Evolutionary conservation across 257 asterid species (phyloP), one percentile per base, ranked within the genome.

Genomic region (Vinca minor): DNA sequence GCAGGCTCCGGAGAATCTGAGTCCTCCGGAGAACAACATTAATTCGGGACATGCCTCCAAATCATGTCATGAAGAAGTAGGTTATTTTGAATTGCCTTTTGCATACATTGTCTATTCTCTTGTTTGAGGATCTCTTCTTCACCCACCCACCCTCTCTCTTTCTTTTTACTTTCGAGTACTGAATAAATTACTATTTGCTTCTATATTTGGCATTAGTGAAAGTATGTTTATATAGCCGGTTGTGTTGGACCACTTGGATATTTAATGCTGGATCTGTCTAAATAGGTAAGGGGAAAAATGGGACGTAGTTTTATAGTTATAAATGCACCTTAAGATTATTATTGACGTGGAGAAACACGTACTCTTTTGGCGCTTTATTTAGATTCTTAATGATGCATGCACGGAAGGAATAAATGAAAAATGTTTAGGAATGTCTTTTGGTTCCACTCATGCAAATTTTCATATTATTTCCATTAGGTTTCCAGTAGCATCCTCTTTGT

Each of bases 31-130:
- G 56, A 69, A 75, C 70, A 74, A 66, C 46, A 39, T 71, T 59
- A 62, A 45, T 46, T 29, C 44, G 20, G 38, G 52, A 32, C 32
- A 55, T 29, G 52, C 66, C 63, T 52, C 65, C 59, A 39, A 26
- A 12, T 59, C 61, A 54, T 34, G 26, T 64, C 74, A 62, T 62
- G 63, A 72, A 64, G 63, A 72, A 66, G 76, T 77, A 69, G 31
- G 72, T 67, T 15, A 46, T 46, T 31, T 63, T 28, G 35, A 49
- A 60, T 34, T 39, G 47, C 57, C 45, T 15, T 52, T 36, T n/a
- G 18, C 15, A 34, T 35, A 11, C 45, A 11, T 18, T 31, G 21
- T n/a, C n/a, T n/a, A n/a, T n/a, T n/a, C n/a, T n/a, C n/a, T n/a
- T n/a, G n/a, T n/a, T n/a, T n/a, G n/a, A n/a, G n/a, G n/a, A n/a